These are phyloP conservation scores for Exophiala oligosperma DNA, from an alignment of 2,329 filamentous ascomycete genomes.

Conservation along the genomic window DNA sequence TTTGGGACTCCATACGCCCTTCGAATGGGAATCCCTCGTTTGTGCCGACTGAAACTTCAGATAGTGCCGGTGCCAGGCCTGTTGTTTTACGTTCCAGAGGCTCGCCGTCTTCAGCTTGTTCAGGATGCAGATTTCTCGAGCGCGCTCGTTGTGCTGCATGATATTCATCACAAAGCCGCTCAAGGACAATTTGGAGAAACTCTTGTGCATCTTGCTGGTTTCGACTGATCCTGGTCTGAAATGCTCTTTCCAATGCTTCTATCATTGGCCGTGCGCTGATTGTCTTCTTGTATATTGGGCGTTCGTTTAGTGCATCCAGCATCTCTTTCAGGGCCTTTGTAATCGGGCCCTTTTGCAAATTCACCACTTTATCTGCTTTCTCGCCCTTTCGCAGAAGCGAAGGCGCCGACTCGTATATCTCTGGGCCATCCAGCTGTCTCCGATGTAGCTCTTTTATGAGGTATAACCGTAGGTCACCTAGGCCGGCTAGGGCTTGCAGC, in stretches of 20 bases:
- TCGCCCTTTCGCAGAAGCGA: conserved; percentile 39
- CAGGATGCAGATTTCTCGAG: conserved; percentile 35
- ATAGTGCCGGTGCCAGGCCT: conserved; percentile 30
- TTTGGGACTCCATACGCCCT: conserved; percentile 88
- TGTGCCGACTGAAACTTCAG: conserved; percentile 35
- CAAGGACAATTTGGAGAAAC: conserved; percentile 89
- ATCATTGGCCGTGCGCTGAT: conserved; percentile 88
- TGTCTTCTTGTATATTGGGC: conserved; percentile 89
- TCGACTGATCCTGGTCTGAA: conserved; percentile 84
- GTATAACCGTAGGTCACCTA: conserved; percentile 86
- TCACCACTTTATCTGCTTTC: conserved; percentile 51
- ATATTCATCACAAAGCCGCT: conserved; percentile 91
- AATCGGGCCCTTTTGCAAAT: conserved; percentile 76
- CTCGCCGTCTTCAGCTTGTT: conserved; percentile 31
- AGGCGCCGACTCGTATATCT: conserved; percentile 67
- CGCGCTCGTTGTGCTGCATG: conserved; percentile 78
- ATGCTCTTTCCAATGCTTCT: conserved; percentile 77
- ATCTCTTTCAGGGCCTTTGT: conserved; percentile 89
- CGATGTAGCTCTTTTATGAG: conserved; percentile 89
- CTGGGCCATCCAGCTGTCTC: conserved; percentile 73
- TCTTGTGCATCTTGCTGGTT: conserved; percentile 98
- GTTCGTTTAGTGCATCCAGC: conserved; percentile 86
- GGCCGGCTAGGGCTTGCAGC: conserved; percentile 85
- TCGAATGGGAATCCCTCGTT: conserved; percentile 85
- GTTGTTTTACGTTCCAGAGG: conserved; percentile 38